These are phyloP conservation scores for Spinellus fusiger DNA, from an alignment of 192 early-diverging fungal species.

Conservation along the genomic window DNA sequence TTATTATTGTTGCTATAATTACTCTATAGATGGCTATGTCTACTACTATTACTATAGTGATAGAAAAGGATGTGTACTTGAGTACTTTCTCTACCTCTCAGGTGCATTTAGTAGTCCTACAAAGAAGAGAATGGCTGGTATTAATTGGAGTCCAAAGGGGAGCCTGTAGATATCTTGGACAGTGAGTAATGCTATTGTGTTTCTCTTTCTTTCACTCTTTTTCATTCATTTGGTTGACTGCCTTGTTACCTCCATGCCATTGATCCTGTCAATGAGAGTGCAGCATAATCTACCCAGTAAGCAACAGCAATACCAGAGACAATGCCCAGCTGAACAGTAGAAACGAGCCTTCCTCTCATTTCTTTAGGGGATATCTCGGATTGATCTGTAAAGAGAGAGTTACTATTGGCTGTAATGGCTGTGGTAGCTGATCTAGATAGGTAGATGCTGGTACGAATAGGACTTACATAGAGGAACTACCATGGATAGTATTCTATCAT, in stretches of 20 bases:
- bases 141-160: slow-evolving; percentile 74
- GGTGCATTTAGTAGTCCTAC: slow-evolving; percentile 70
- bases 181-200: neutral
- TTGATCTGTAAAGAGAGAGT: slow-evolving; percentile 33
- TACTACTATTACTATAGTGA: slow-evolving; percentile 41
- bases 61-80: neutral
- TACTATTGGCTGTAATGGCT: too few relatives aligned
- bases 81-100: neutral
- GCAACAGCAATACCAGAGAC: slow-evolving; percentile 71
- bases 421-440: neutral
- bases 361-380: slow-evolving; percentile 77
- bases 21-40: too few relatives aligned
- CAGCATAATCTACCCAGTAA: slow-evolving; percentile 34
- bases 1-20: too few relatives aligned
- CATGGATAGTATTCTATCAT: slow-evolving; percentile 42
- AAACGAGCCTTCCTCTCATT: slow-evolving; percentile 78
- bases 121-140: slow-evolving; percentile 68
- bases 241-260: slow-evolving; percentile 19
- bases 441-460: neutral
- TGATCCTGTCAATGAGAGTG: slow-evolving; percentile 6
- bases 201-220: neutral
- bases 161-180: slow-evolving; percentile 56
- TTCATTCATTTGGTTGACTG: neutral
- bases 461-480: slow-evolving; percentile 45
- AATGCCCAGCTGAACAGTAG: slow-evolving; percentile 86